A percentile compares a stretch with the other conserved stretches of the same genome.
phyloP scores from a whole-genome alignment of 2,329 filamentous ascomycete species.

The Fusarium sp. region DNA sequence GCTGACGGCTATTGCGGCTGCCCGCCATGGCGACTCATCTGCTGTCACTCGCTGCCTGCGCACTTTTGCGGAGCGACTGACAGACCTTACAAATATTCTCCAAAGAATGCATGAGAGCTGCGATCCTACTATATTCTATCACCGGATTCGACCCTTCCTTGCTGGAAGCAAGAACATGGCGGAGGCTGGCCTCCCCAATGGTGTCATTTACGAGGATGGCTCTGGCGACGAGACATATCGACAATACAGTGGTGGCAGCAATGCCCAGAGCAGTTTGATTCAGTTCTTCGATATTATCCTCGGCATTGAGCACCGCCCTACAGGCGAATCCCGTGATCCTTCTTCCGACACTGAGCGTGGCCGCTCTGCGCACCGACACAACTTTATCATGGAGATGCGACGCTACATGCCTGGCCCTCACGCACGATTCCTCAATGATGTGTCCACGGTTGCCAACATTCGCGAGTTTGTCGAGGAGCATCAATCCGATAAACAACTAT shows the following conservation, averaged over 20 bases:
- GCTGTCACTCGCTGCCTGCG: slow-evolving; percentile 82
- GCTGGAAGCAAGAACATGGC: slow-evolving; percentile 98
- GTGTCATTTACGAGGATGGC: slow-evolving; percentile 88
- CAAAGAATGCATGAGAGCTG: slow-evolving; percentile 95
- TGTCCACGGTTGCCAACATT: slow-evolving; percentile 85
- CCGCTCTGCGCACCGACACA: slow-evolving; percentile 62
- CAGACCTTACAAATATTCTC: slow-evolving; percentile 82
- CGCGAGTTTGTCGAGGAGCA: slow-evolving; percentile 78
- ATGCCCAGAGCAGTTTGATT: slow-evolving; percentile 95
- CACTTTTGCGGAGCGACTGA: slow-evolving; percentile 85
- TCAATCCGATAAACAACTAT: slow-evolving; percentile 72
- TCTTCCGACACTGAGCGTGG: slow-evolving; percentile 59
- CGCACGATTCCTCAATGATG: slow-evolving; percentile 85
- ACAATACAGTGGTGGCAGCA: slow-evolving; percentile 93
- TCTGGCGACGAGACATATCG: slow-evolving; percentile 75
- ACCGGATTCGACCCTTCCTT: slow-evolving; percentile 94
- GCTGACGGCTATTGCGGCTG: slow-evolving; percentile 86
- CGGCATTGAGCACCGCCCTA: slow-evolving; percentile 89
- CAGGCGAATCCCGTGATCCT: slow-evolving; percentile 72
- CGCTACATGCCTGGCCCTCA: slow-evolving; percentile 96
- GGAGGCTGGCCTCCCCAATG: slow-evolving; percentile 88
- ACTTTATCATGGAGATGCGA: slow-evolving; percentile 97
- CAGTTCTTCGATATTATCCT: slow-evolving; percentile 97
- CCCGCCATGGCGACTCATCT: slow-evolving; percentile 73
- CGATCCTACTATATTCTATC: slow-evolving; percentile 93